phyloP scores from a whole-genome alignment of 805 yeast species.

The Metschnikowia noctiluminum region DNA sequence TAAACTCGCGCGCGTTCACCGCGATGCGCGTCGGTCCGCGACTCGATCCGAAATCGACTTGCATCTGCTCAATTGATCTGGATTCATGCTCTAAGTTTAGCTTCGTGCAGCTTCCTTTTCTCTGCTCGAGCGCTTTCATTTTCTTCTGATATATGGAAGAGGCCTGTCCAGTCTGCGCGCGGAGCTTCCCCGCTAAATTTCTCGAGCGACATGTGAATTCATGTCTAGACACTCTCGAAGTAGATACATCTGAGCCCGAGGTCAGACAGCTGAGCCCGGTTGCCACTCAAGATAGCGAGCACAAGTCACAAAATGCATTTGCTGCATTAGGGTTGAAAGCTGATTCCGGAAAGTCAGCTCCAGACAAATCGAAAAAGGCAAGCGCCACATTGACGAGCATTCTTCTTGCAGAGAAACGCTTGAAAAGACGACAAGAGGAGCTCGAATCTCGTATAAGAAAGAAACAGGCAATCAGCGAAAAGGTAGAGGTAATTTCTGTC shows the following conservation, averaged over 20 bases:
- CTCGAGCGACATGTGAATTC: constrained; percentile 40
- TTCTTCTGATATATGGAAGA: constrained; percentile 7
- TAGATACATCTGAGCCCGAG: neutral
- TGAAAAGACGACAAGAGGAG: constrained; percentile 20
- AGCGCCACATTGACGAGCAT: constrained; percentile 33
- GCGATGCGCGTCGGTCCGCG: constrained; percentile 4
- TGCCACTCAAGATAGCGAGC: constrained; percentile 1
- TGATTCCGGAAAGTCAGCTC: constrained; percentile 23
- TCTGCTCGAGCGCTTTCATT: too few species aligned
- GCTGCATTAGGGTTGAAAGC: constrained; percentile 33
- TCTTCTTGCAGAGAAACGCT: constrained; percentile 32
- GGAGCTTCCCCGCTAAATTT: constrained; percentile 20
- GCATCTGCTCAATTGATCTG: neutral
- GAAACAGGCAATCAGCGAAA: neutral
- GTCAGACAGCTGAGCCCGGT: constrained; percentile 5
- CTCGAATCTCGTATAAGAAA: constrained; percentile 11
- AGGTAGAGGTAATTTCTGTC: neutral
- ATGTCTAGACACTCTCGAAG: constrained; percentile 35
- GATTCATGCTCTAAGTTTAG: neutral
- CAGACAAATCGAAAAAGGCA: constrained; percentile 21
- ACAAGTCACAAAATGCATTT: constrained; percentile 25
- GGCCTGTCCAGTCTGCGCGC: constrained; percentile 37
- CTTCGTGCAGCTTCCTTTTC: neutral
- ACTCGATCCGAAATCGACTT: neutral
- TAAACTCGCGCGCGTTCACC: neutral